Evolutionary conservation across 495 filamentous ascomycete genomes (phyloP).

Genomic region (Apodospora peruviana): DNA sequence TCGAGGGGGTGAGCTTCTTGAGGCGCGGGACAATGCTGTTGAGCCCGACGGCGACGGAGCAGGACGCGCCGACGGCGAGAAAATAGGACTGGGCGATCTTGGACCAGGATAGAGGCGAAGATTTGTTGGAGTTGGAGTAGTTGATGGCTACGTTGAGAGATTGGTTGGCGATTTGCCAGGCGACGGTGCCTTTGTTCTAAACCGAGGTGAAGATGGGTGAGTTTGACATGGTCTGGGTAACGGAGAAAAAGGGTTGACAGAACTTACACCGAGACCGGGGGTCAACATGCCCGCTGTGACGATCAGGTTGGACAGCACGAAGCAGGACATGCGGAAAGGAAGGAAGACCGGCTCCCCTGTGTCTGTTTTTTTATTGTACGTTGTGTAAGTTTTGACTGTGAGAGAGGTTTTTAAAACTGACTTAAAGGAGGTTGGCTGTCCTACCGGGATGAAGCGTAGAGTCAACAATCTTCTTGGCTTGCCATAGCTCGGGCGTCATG

Average conservation of each 20-base stretch:
- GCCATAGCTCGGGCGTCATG: conserved; percentile 91
- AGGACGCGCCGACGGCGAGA: conserved; percentile 86
- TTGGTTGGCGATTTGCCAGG: conserved; percentile 96
- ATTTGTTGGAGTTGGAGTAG: conserved; percentile 95
- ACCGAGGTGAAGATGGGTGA: background rate
- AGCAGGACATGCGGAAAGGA: conserved; percentile 95
- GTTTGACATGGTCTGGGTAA: background rate
- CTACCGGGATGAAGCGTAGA: conserved; percentile 90
- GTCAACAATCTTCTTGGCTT: conserved; percentile 93
- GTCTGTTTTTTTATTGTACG: conserved; percentile 45
- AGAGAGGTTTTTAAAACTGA: background rate
- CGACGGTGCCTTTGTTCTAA: conserved; percentile 79
- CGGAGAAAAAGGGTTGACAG: conserved; percentile 10
- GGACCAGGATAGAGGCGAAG: conserved; percentile 70
- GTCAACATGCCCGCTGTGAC: conserved; percentile 99
- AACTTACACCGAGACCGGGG: conserved; percentile 63
- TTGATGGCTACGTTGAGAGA: conserved; percentile 98
- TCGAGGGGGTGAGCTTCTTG: conserved; percentile 64
- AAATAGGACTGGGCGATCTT: conserved; percentile 86
- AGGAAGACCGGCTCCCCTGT: conserved; percentile 88
- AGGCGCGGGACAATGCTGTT: conserved; percentile 85
- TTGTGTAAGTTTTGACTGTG: conserved; percentile 4
- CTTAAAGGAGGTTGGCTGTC: background rate
- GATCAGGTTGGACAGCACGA: conserved; percentile 86
- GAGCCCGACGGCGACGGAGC: conserved; percentile 88